These are phyloP conservation scores for Rossbeevera mucosa DNA, from an alignment of 768 basidiomycete species.

Conservation along the genomic window DNA sequence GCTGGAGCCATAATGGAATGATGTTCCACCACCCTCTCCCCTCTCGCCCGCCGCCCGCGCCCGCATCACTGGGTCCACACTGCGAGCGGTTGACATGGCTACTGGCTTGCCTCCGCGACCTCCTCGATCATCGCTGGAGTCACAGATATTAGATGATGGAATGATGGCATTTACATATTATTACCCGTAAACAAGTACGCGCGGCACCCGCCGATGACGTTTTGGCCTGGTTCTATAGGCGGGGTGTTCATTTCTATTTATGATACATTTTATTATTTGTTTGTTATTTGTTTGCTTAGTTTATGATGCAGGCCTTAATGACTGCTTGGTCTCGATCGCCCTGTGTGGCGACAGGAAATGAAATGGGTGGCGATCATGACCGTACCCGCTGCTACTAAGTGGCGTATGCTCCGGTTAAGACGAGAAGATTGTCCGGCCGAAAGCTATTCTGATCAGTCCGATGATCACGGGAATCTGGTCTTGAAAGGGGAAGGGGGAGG, in stretches of 20 bases:
- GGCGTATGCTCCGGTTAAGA: background rate
- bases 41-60: background rate
- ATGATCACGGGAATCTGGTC: conserved; percentile 12
- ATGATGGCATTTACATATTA: background rate
- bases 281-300: background rate
- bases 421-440: background rate
- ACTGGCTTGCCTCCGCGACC: background rate
- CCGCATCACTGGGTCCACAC: background rate
- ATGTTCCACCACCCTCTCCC: background rate
- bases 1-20: background rate
- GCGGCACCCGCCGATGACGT: background rate
- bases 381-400: background rate
- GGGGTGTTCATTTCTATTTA: too few relatives aligned
- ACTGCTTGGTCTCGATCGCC: conserved; percentile 9
- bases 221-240: too few relatives aligned
- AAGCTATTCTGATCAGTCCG: conserved; percentile 5
- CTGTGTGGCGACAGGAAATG: conserved; percentile 11
- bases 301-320: too few relatives aligned
- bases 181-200: background rate
- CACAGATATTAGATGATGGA: background rate
- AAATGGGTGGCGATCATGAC: conserved; percentile 21
- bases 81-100: background rate
- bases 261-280: background rate
- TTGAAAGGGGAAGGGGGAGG: conserved; percentile 4
- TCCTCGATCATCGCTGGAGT: background rate